phyloP scores from a whole-genome alignment of 805 yeast genomes.

The Saccharomyces jurei region DNA sequence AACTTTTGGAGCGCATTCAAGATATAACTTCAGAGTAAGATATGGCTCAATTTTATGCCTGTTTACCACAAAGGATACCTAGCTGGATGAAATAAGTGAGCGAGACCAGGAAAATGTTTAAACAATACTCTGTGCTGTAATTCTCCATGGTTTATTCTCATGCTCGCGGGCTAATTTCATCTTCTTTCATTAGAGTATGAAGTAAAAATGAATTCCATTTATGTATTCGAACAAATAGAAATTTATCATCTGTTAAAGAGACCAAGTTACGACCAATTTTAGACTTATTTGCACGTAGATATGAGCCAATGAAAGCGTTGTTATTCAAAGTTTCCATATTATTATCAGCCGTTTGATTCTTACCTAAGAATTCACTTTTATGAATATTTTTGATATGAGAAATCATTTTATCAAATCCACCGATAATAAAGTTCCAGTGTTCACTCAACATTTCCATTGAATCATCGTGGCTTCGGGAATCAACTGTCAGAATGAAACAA shows the following conservation, averaged over 20 bases:
- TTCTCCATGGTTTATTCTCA: too few species aligned
- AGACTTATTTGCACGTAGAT: constrained; percentile 45
- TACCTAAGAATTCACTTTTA: constrained; percentile 19
- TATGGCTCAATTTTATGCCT: not conserved
- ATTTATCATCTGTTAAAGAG: constrained; percentile 45
- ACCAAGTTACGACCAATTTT: constrained; percentile 49
- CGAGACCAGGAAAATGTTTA: not conserved
- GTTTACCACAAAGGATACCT: too few species aligned
- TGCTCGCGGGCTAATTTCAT: not conserved
- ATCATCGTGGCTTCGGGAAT: constrained; percentile 37
- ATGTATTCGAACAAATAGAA: constrained; percentile 49
- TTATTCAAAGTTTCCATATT: constrained; percentile 6
- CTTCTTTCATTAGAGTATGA: constrained; percentile 14
- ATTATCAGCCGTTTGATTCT: constrained; percentile 27
- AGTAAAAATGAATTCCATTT: constrained; percentile 54
- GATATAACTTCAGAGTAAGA: not conserved
- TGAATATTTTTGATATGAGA: constrained; percentile 32
- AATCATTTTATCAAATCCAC: constrained; percentile 36
- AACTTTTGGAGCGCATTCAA: not conserved
- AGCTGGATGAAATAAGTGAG: not conserved
- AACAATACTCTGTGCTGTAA: too few species aligned
- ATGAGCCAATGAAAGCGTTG: constrained; percentile 30
- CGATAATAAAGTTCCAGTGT: constrained; percentile 45
- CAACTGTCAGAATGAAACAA: constrained; percentile 49
- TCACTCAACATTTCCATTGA: constrained; percentile 33